Evolutionary conservation across 495 filamentous ascomycete species (phyloP), one percentile per base, ranked within the genome.

Genomic region (Sordaria brevicollis): DNA sequence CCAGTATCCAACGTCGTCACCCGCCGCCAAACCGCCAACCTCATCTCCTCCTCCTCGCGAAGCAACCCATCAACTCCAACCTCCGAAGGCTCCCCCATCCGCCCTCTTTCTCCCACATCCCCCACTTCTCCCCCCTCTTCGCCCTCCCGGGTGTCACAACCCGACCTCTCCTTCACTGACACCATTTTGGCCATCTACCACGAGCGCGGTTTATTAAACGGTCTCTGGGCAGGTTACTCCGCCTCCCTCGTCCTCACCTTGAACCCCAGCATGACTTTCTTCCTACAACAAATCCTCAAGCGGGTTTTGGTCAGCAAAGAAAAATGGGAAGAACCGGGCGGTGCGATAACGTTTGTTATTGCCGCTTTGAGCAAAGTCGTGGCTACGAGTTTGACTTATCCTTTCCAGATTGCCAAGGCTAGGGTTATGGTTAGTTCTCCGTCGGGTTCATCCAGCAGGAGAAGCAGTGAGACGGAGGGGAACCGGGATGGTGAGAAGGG

Each of bases 191-290:
- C 86, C 39, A 94, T 97, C 66, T 79, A 81, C 11, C 69, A 79
- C 2, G 92, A 95, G 75, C 90, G 91, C 74, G 94, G 93, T 0
- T 67, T 94, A 8, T 13, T 74, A 74, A 76, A 67, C 25, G 93
- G 93, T 0, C 91, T 97, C 72, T 97, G 94, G 94, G 91, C 93
- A 0, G 94, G 94, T 3, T 97, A 97, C 79, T 91, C 90, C 13
- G 93, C 93, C 0, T 87, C 86, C 34, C 78, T 95, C 66, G 84
- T 96, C 66, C 78, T 97, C 36, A 94, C 94, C 1, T 81, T 97
- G 1, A 97, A 97, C 74, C 94, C 94, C 9, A 89, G 89, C 66
- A 82, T 96, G 69, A 97, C 94, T 0, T 94, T 97, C 74, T 89
- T 94, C 73, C 81, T 97, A 19, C 91, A 96, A 73, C 89, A 90